Percentiles rank a stretch among this genome's conserved stretches.
Evolutionary conservation across 352 stramenopile species (phyloP).

Genomic region (Globisporangium solare): DNA sequence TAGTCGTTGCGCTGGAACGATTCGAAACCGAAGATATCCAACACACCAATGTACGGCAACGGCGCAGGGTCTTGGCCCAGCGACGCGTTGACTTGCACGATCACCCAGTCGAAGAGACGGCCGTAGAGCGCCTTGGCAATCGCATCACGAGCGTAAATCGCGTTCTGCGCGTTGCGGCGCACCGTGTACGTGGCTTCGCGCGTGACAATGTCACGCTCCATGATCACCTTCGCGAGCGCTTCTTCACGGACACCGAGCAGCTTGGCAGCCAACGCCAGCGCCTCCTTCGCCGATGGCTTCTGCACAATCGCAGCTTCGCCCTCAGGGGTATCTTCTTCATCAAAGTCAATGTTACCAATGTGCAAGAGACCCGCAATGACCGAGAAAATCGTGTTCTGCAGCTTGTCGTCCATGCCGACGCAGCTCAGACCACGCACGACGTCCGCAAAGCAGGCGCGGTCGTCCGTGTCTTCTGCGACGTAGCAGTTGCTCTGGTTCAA

Average conservation of each 20-base stretch:
- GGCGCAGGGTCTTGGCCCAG: conserved; percentile 73
- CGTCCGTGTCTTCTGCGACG: conserved; percentile 89
- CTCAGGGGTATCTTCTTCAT: conserved; percentile 84
- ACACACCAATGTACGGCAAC: conserved; percentile 86
- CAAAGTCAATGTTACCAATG: conserved; percentile 95
- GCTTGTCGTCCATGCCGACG: conserved; percentile 64
- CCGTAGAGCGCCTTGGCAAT: conserved; percentile 94
- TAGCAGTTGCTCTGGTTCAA: conserved; percentile 93
- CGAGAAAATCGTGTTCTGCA: conserved; percentile 86
- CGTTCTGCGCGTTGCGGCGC: conserved; percentile 73
- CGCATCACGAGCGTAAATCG: conserved; percentile 87
- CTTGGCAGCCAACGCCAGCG: conserved; percentile 43
- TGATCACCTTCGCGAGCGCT: conserved; percentile 76
- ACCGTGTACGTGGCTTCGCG: conserved; percentile 82
- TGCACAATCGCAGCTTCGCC: conserved; percentile 75
- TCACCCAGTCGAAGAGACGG: conserved; percentile 91
- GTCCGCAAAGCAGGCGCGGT: conserved; percentile 75
- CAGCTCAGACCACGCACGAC: conserved; percentile 70
- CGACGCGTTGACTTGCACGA: conserved; percentile 88
- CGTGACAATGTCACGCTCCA: conserved; percentile 82
- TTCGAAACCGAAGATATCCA: conserved; percentile 92
- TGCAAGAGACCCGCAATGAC: conserved; percentile 93
- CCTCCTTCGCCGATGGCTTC: conserved; percentile 57
- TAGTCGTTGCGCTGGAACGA: conserved; percentile 90
- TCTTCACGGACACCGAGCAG: conserved; percentile 67